Base-by-base conservation (phyloP, 2,329 filamentous ascomycete genomes). In the Phaeosphaeriaceae sp. region DNA sequence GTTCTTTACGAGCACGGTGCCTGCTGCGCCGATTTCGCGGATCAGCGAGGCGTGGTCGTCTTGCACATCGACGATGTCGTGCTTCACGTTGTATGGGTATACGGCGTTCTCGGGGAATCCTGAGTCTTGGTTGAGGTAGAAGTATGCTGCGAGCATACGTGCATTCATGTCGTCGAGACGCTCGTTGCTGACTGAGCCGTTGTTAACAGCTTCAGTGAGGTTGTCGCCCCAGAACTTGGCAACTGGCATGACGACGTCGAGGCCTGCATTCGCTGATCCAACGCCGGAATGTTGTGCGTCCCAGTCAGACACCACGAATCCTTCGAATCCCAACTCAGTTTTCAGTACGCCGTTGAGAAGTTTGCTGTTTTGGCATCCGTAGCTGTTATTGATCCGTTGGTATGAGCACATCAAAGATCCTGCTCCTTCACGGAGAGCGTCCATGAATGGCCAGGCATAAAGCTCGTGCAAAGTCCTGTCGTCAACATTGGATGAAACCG, bases 361-460 rank as follows among this genome's bases (percentile, higher is more conserved):
- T 65, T 83, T 69, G 40, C 59, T 65, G 58, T 77, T 78, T 49
- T 77, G 66, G 32, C 76, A 78, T 3, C 65, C 70, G 40, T 75
- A 74, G 4, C 67, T 69, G 42, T 70, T 68, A 53, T 78, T 76
- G 9, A 67, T 59, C 17, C 70, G 63, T 26, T 81, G 71, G 49
- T 81, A 81, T 0, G 77, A 79, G 62, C 88, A 90, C 88, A 90
- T 90, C 24, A 89, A 74, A 0, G 83, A 85, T 0, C 79, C 86
- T 0, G 82, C 83, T 1, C 87, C 87, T 11, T 86, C 86, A 22
- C 76, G 80, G 1, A 90, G 73, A 0, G 85, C 82, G 57, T 90
- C 84, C 69, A 86, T 83, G 59, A 90, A 91, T 0, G 88, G 88
- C 82, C 86, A 90, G 1, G 86, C 80, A 53, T 91, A 91, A n/a